Evolutionary conservation across 2,329 filamentous ascomycete genomes (phyloP).

Genomic region (Daldinia eschscholtzii): DNA sequence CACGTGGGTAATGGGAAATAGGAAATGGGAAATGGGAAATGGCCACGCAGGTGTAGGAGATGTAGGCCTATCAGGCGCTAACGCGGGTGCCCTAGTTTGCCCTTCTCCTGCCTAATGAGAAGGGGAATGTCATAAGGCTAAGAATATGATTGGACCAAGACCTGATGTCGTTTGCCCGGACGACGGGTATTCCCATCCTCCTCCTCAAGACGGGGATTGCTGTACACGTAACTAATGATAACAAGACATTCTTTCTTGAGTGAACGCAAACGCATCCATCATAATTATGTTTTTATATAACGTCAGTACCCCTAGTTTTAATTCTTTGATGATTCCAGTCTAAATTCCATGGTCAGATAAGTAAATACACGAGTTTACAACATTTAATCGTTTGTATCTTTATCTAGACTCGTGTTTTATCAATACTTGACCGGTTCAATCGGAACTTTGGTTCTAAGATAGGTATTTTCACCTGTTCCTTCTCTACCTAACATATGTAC

Average conservation of each 20-base stretch:
- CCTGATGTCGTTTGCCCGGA: neutral
- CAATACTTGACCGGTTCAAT: neutral
- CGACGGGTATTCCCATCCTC: neutral
- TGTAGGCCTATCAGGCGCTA: neutral
- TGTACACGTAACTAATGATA: no score
- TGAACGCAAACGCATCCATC: neutral
- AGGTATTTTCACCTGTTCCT: neutral
- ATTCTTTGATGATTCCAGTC: neutral
- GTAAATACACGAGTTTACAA: neutral
- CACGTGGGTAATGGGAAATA: conserved; percentile 26
- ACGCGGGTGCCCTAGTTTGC: conserved; percentile 7
- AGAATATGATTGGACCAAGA: conserved; percentile 23
- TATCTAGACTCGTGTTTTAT: neutral
- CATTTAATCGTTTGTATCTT: neutral
- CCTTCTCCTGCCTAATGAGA: conserved; percentile 33
- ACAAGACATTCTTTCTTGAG: no score
- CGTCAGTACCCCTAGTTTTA: neutral
- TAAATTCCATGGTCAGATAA: neutral
- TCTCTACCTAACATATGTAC: no score
- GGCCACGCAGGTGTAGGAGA: conserved; percentile 5
- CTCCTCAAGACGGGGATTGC: no score
- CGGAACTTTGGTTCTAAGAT: neutral
- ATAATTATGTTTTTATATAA: no score
- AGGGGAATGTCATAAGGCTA: conserved; percentile 27
- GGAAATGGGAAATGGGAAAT: conserved; percentile 14